Conservation (phyloP, 140 eudicot species). For the Oenanthe javanica region DNA sequence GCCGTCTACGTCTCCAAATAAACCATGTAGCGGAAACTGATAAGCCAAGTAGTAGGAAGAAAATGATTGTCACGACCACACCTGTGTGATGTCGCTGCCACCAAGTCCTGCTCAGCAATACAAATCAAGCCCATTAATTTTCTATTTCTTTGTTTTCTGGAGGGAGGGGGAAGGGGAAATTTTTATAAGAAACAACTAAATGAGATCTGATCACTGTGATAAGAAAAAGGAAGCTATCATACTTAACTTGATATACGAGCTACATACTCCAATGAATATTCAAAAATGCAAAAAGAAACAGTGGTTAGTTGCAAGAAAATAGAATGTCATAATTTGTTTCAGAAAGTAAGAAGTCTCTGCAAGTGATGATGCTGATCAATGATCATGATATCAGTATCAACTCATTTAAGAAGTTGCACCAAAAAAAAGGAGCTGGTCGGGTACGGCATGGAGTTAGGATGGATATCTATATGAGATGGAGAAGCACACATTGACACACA, state of each 20-base stretch:
- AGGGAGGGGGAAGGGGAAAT: neutral
- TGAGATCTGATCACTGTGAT: neutral
- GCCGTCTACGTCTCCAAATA: conserved; percentile 49
- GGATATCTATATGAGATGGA: neutral
- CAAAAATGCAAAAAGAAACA: neutral
- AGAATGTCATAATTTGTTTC: neutral
- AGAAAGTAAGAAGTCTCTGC: neutral
- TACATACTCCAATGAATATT: neutral
- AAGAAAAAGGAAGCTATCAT: neutral
- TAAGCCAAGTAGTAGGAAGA: conserved; percentile 36
- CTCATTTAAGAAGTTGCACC: neutral
- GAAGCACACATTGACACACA: neutral
- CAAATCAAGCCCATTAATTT: neutral
- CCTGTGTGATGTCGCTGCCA: conserved; percentile 38
- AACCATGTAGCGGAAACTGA: conserved; percentile 49
- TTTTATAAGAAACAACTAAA: neutral
- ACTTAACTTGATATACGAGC: neutral
- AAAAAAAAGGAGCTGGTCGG: neutral
- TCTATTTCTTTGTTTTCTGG: neutral
- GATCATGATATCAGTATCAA: neutral
- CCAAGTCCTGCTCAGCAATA: conserved; percentile 51
- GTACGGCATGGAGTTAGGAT: neutral
- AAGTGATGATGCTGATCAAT: neutral
- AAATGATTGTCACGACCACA: conserved; percentile 26
- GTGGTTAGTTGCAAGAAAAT: neutral